Evolutionary conservation across 257 asterid genomes (phyloP).

Genomic region (Nicotiana tomentosiformis): DNA sequence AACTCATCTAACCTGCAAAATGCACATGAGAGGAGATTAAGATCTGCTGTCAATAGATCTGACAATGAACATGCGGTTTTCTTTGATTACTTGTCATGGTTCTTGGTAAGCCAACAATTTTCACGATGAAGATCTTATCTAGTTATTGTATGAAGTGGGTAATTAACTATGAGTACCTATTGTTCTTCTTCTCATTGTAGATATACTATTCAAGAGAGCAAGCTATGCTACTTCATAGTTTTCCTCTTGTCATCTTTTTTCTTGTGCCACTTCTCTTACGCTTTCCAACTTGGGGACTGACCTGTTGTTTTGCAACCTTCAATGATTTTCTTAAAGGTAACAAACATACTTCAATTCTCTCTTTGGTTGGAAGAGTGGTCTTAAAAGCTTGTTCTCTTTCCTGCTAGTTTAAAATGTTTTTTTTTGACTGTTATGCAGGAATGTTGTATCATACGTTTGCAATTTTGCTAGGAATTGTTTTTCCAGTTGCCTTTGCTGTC

Average conservation of each 20-base stretch:
- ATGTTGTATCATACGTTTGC: conserved; percentile 63
- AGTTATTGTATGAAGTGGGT: neutral
- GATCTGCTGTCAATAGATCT: conserved; percentile 36
- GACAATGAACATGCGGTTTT: conserved; percentile 54
- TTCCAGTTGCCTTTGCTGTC: conserved; percentile 63
- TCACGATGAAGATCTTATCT: conserved; percentile 5
- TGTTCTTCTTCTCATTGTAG: conserved; percentile 21
- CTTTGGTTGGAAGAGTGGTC: conserved; percentile 10
- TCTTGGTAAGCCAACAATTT: conserved; percentile 55
- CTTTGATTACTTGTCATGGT: conserved; percentile 66
- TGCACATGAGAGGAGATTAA: conserved; percentile 59
- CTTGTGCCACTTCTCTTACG: conserved; percentile 69
- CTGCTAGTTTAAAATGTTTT: conserved; percentile 1
- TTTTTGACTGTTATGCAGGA: conserved; percentile 48
- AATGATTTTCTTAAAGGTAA: conserved; percentile 75
- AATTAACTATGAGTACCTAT: neutral
- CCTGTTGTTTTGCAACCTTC: conserved; percentile 39
- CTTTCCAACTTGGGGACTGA: conserved; percentile 44
- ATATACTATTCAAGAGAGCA: conserved; percentile 64
- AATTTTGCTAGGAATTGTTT: conserved; percentile 54
- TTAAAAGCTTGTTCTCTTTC: neutral
- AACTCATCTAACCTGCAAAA: conserved; percentile 68
- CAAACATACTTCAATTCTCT: conserved; percentile 11
- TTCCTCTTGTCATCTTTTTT: conserved; percentile 71
- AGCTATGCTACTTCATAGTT: conserved; percentile 67